Evolutionary conservation across 441 rosid species (phyloP), one percentile per base, ranked within the genome.

Genomic region (Cnidoscolus chayamansa): DNA sequence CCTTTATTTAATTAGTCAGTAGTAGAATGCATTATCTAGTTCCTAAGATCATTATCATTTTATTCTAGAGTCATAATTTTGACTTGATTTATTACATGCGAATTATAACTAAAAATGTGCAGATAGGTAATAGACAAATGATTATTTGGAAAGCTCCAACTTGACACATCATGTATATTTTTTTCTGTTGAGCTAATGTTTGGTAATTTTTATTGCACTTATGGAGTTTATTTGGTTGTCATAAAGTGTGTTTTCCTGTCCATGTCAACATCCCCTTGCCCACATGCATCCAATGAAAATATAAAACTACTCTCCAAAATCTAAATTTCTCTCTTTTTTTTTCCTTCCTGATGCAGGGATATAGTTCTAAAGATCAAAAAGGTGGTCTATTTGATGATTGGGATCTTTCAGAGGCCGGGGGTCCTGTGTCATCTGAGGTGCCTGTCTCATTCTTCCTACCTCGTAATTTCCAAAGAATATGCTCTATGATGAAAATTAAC

Each of bases 351-450:
- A 69, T 83, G 72, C 84, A 93, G 99, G 99, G 98, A 70, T 95
- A 88, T 82, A 79, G 91, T 80, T 90, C 98, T 74, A 93, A 83
- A 82, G 98, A 93, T 76, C 85, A 81, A 70, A 90, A 86, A 82
- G 85, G 88, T 73, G 81, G 86, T 75, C 77, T 88, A 20, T 90
- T 91, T 79, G 89, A 96, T 71, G 94, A 88, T 53, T 96, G 97
- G 99, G 98, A 96, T 81, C 89, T 90, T 84, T 87, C 93, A 58
- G 99, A 91, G 79, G 72, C 89, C 63, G 87, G 96, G 25, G 86
- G 77, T 16, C 58, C 83, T 60, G 96, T 88, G 69, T 82, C 76
- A 60, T 80, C 96, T 76, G 97, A 91, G 97, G 99, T 93, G 79
- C 80, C 48, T 68, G 54, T 80, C 59, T 66, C 31, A 30, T 50